Conservation (phyloP, 768 basidiomycete species). For the Albatrellus ellisii region DNA sequence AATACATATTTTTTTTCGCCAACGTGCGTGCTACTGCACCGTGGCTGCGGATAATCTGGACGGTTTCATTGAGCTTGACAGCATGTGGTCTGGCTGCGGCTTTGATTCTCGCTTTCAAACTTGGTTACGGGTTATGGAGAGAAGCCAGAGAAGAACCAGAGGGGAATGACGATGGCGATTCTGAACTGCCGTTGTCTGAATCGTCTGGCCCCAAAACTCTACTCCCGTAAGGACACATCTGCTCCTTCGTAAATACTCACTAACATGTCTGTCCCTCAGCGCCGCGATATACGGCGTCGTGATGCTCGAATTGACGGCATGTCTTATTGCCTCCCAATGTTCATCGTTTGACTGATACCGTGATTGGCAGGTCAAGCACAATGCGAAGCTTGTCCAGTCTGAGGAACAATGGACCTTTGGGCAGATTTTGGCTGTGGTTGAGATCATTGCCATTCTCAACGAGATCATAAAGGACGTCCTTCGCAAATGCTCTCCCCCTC, state of each 20-base stretch:
- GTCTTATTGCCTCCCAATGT: neutral
- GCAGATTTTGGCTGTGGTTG: slow-evolving; percentile 7
- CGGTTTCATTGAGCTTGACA: neutral
- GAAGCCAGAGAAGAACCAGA: too few species aligned
- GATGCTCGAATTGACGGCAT: slow-evolving; percentile 9
- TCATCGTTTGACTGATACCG: neutral
- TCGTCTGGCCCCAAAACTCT: neutral
- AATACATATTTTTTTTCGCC: slow-evolving; percentile 7
- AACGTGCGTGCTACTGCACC: slow-evolving; percentile 2
- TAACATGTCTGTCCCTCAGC: neutral
- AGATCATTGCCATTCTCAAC: slow-evolving; percentile 6
- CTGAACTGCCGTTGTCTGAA: too few species aligned
- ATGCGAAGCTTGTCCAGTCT: neutral
- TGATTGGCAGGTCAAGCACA: slow-evolving; percentile 3
- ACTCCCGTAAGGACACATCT: slow-evolving; percentile 4
- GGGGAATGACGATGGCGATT: too few species aligned
- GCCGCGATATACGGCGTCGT: slow-evolving; percentile 4
- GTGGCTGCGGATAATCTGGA: slow-evolving; percentile 5
- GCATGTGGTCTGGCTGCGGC: slow-evolving; percentile 1
- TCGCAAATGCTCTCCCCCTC: too few species aligned
- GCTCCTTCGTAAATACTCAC: neutral
- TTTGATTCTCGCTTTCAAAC: neutral
- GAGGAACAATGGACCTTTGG: slow-evolving; percentile 6
- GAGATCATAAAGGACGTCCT: slow-evolving; percentile 3
- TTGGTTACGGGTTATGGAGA: neutral